Percentiles rank a stretch among this genome's conserved stretches.
Evolutionary conservation across 2,329 filamentous ascomycete genomes (phyloP).

Genomic region (Sphaerulina musiva): DNA sequence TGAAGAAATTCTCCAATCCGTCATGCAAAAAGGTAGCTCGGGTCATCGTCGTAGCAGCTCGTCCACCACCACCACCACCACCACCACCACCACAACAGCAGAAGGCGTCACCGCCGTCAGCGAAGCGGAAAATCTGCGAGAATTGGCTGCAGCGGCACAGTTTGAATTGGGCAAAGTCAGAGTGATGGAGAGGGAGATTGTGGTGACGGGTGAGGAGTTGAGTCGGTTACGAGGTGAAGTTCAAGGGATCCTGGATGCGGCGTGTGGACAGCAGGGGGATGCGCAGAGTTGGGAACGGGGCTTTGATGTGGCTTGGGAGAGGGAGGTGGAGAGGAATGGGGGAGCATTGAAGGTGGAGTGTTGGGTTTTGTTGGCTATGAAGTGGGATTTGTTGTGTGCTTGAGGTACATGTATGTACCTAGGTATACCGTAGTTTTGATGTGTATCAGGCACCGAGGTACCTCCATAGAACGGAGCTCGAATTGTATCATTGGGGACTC

Average conservation of each 20-base stretch:
- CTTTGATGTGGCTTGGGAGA: constrained; percentile 11
- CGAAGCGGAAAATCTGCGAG: not conserved
- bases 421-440: no score
- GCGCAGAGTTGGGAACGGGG: constrained; percentile 9
- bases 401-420: not conserved
- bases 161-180: constrained; percentile 9
- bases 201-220: constrained; percentile 5
- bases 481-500: no score
- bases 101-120: not conserved
- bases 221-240: constrained; percentile 4
- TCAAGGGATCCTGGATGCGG: constrained; percentile 9
- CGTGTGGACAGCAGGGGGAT: constrained; percentile 5
- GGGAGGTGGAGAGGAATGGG: constrained; percentile 5
- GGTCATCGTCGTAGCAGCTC: not conserved
- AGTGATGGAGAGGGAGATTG: constrained; percentile 3
- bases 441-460: no score
- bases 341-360: constrained; percentile 8
- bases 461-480: no score
- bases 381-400: constrained; percentile 13
- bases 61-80: not conserved
- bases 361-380: constrained; percentile 11
- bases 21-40: not conserved
- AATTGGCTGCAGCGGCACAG: constrained; percentile 2
- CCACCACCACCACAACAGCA: not conserved
- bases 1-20: not conserved